Base-by-base conservation (phyloP, 331 rosid species). In the Erythrophleum ivorense region DNA sequence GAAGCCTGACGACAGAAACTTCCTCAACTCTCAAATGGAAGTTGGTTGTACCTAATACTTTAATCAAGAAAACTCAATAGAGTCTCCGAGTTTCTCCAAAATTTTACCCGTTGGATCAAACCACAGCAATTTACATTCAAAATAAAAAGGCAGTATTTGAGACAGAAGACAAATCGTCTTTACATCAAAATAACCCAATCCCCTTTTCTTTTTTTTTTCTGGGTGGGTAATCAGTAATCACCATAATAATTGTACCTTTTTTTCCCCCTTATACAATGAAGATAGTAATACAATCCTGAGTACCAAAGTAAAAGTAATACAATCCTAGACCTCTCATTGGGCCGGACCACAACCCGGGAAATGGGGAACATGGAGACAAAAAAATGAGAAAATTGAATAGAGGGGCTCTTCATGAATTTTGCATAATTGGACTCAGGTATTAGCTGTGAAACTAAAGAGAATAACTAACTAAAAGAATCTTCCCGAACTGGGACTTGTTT, bases 1-100 rank as follows among this genome's bases (percentile, higher is more conserved):
- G 57, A 78, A 80, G 62, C 57, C 54, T 9, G 36, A 80, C 11
- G 6, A 52, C 34, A 59, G 58, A 76, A 70, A 71, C 71, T 80
- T 73, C 72, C 38, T 36, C 33, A 34, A 62, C 21, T 52, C 60
- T 46, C 59, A 71, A 45, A 36, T 19, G 31, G 8, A 29, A 45
- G 43, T 80, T 80, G 57, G 85, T 34, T 84, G 79, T 76, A 80
- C 75, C 82, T 62, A 80, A 80, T 70, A 50, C 36, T 80, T 43
- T 31, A n/a, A 71, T 53, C 45, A 31, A 50, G 9, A 50, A 16
- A 14, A 68, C 16, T 4, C 53, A 36, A 18, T 36, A 45, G 19
- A 45, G 19, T 31, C 40, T 21, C n/a, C 1, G 38, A 43, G 9
- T 34, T 50, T 63, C 18, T 33, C 48, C 67, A 18, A 54, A 34